Evolutionary conservation across 2,329 filamentous ascomycete species (phyloP).

Genomic region (Cephalotrichum gorgonifer): DNA sequence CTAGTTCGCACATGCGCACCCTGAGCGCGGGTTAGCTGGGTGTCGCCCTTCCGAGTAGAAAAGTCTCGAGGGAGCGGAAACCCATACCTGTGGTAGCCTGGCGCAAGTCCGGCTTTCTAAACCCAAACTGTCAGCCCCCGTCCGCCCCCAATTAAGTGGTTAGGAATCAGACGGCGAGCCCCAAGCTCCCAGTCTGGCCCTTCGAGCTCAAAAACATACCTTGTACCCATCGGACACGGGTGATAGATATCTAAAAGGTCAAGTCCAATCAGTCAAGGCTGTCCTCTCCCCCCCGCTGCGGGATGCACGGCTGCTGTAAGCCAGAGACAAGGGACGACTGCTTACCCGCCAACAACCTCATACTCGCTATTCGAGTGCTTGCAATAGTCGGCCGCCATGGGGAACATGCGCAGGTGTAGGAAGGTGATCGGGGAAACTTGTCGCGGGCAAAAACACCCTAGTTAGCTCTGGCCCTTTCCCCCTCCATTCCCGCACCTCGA

Average conservation of each 20-base stretch:
- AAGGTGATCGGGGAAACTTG: conserved; percentile 61
- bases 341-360: conserved; percentile 78
- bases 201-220: background rate
- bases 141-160: too few relatives aligned
- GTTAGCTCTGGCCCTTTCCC: too few relatives aligned
- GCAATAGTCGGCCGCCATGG: conserved; percentile 74
- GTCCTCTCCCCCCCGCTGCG: background rate
- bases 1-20: conserved; percentile 69
- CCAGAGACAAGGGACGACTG: too few relatives aligned
- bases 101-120: conserved; percentile 16
- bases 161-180: too few relatives aligned
- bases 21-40: background rate
- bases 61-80: background rate
- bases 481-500: too few relatives aligned
- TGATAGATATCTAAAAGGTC: conserved; percentile 25
- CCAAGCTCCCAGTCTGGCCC: background rate
- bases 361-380: conserved; percentile 44
- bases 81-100: conserved; percentile 19
- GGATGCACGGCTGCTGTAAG: background rate
- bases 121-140: background rate
- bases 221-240: conserved; percentile 23
- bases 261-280: background rate
- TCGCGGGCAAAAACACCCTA: background rate
- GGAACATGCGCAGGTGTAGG: conserved; percentile 77
- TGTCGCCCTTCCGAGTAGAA: background rate